Base-by-base conservation (phyloP, 2,329 filamentous ascomycete genomes). In the Celoporthe dispersa region DNA sequence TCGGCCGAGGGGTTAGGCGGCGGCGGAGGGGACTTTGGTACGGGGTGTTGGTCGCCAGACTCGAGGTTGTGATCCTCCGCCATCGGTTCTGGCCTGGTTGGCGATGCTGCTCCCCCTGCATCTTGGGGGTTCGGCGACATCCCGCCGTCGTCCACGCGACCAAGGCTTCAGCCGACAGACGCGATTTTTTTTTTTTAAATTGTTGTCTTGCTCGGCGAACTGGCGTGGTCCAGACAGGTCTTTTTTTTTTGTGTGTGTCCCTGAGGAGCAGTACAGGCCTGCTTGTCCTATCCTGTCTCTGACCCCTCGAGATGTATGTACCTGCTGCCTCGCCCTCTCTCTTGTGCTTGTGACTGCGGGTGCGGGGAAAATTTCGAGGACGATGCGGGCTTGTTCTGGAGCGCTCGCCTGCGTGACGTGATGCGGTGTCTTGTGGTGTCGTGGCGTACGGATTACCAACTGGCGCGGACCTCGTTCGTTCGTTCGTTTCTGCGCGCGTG, bases 1-100 rank as follows among this genome's bases (percentile, higher is more conserved):
- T 83, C 81, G 67, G 75, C 75, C 28, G 80, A 79, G 48, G 81
- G 81, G 63, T 77, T 72, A 14, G 80, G 81, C 33, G 78, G 78
- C 31, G 81, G 81, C 16, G 81, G 81, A 31, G 80, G 80, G 1
- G 79, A 73, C 7, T 73, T 75, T 25, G 79, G 78, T 2, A 76
- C 74, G 41, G 73, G 73, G 37, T n/a, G 25, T 61, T 67, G 75
- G 65, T 76, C 74, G 64, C 74, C 75, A 69, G 69, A 41, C 28
- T 1, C 57, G 19, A 16, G 28, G 28, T 35, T 19, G 28, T 33
- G 16, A 5, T 60, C 33, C 8, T n/a, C 57, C 16, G 62, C 28
- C 39, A 28, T 35, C 16, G 62, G 60, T 37, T 59, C 31, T 71
- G 59, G 16, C 39, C 25, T 39, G 25, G 48, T 35, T 62, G 61